A percentile compares a stretch with the other conserved stretches of the same genome.
Conservation (phyloP, 2,329 filamentous ascomycete species). For the Metarhizium sp. region DNA sequence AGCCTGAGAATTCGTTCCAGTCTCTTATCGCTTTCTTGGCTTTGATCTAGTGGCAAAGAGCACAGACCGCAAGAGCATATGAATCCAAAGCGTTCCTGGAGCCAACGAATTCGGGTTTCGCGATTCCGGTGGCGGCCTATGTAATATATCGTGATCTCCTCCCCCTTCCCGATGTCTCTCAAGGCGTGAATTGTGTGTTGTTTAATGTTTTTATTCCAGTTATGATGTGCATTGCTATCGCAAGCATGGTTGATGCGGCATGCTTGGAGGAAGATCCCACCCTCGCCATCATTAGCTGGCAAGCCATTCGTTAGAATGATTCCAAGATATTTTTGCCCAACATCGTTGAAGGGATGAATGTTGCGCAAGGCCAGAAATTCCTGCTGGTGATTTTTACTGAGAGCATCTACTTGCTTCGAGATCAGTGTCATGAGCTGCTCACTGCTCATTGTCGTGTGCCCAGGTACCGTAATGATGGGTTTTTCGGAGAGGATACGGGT, state of each 20-base stretch:
- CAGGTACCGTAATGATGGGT: neutral
- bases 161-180: neutral
- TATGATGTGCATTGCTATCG: neutral
- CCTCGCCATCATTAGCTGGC: neutral
- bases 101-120: accelerated
- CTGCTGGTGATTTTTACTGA: neutral
- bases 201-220: neutral
- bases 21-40: neutral
- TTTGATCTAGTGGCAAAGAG: neutral
- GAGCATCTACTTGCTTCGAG: neutral
- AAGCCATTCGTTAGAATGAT: neutral
- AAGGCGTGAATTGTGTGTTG: neutral
- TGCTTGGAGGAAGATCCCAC: neutral
- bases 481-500: neutral
- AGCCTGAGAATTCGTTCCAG: neutral
- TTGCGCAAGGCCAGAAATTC: neutral
- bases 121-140: neutral
- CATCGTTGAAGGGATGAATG: accelerated
- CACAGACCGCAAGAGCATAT: neutral
- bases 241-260: neutral
- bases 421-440: neutral
- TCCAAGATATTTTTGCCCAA: neutral
- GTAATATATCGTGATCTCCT: neutral
- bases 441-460: neutral
- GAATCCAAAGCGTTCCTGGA: neutral